Evolutionary conservation across 2,329 filamentous ascomycete species (phyloP).

Genomic region (Penicillium sp.): DNA sequence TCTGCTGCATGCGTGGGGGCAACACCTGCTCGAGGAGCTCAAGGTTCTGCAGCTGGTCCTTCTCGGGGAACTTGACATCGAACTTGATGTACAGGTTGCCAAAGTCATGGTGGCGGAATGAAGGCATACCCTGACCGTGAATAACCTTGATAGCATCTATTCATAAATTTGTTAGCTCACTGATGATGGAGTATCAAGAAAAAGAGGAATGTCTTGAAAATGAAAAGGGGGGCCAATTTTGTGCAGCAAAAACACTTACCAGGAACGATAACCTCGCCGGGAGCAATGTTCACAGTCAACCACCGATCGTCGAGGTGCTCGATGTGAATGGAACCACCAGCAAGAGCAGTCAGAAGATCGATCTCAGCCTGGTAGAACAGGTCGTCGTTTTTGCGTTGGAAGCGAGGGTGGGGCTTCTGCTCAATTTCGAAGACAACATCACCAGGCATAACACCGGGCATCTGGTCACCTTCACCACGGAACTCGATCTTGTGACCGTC

Average conservation of each 20-base stretch:
- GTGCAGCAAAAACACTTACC: conserved; percentile 51
- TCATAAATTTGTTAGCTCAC: neutral
- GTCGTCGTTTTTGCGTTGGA: conserved; percentile 94
- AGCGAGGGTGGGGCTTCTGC: conserved; percentile 94
- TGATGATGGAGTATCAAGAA: neutral
- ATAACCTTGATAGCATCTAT: conserved; percentile 86
- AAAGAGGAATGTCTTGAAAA: neutral
- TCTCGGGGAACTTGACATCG: conserved; percentile 91
- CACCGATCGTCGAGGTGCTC: conserved; percentile 97
- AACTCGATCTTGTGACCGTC: conserved; percentile 96
- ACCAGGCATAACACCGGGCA: conserved; percentile 84
- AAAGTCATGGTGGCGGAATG: conserved; percentile 85
- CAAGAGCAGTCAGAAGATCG: conserved; percentile 88
- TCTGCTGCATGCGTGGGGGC: conserved; percentile 62
- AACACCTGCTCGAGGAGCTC: conserved; percentile 76
- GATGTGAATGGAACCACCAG: conserved; percentile 82
- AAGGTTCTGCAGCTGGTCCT: conserved; percentile 63
- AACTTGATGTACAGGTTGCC: conserved; percentile 98
- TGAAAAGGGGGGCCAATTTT: neutral
- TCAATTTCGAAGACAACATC: conserved; percentile 99
- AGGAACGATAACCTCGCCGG: conserved; percentile 89
- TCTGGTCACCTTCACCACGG: conserved; percentile 91
- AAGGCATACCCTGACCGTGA: conserved; percentile 95
- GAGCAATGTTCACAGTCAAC: conserved; percentile 86
- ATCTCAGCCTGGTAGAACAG: conserved; percentile 93